Conservation (phyloP, 331 rosid species). For the Spiraea crenata region DNA sequence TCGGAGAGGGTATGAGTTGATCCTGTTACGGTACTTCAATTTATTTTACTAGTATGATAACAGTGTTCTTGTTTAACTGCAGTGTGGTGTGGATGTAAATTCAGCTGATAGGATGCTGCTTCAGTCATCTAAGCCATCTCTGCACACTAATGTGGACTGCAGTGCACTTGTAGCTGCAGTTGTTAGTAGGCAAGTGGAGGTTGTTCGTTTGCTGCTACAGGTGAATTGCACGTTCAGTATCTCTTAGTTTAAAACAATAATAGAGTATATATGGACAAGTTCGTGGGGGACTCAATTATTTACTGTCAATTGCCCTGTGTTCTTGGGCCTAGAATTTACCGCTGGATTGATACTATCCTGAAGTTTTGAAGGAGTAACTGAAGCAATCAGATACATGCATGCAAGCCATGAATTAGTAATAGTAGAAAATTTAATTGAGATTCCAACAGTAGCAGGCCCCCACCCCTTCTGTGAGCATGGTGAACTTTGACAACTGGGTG, state of each 20-base stretch:
- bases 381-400: background rate
- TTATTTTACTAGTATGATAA: background rate
- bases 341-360: background rate
- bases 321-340: background rate
- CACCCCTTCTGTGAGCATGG: constrained; percentile 11
- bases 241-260: constrained; percentile 5
- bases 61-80: constrained; percentile 33
- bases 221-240: constrained; percentile 36
- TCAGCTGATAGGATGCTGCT: constrained; percentile 66
- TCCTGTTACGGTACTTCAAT: constrained; percentile 2
- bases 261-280: background rate
- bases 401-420: background rate
- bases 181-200: constrained; percentile 75
- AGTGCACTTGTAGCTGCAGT: constrained; percentile 85
- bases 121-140: constrained; percentile 82
- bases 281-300: background rate
- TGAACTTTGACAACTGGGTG: constrained; percentile 27
- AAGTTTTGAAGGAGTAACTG: background rate
- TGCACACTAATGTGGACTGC: constrained; percentile 84
- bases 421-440: background rate
- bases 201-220: constrained; percentile 70
- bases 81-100: constrained; percentile 77
- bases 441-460: constrained; percentile 5
- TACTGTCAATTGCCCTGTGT: background rate
- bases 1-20: background rate